A percentile compares a stretch with the other conserved stretches of the same genome.
Conservation (phyloP, 306 rosid genomes). For the Cotoneaster glaucophyllus region DNA sequence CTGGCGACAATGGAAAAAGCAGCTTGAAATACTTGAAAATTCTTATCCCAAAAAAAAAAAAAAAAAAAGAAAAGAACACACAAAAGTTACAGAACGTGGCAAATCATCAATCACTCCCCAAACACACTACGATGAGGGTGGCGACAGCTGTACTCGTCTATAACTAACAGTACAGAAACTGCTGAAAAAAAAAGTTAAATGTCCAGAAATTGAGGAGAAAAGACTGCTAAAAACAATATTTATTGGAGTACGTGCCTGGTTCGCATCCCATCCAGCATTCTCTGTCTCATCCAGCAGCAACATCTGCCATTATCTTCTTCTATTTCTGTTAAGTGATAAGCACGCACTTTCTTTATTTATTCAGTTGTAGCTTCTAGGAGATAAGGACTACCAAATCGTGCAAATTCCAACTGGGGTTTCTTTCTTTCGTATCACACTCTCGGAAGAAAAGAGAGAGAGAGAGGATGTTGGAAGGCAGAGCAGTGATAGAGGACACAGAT, state of each 20-base stretch:
- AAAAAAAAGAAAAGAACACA: too few species aligned
- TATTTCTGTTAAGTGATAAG: neutral
- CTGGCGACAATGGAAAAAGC: too few species aligned
- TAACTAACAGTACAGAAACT: neutral
- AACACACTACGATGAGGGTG: too few species aligned
- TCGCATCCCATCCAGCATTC: neutral
- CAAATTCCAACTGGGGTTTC: neutral
- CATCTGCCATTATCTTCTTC: neutral
- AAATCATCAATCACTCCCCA: too few species aligned
- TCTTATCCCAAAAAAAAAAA: too few species aligned
- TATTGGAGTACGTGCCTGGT: slow-evolving; percentile 32
- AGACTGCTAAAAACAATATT: slow-evolving; percentile 14
- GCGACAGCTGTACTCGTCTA: too few species aligned
- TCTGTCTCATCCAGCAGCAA: neutral
- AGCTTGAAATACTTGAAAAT: too few species aligned
- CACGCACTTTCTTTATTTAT: neutral
- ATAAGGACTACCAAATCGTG: neutral
- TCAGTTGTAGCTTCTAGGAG: neutral
- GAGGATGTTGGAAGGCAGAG: slow-evolving; percentile 92
- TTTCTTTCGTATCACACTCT: neutral
- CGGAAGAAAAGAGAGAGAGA: neutral
- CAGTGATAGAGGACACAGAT: slow-evolving; percentile 72
- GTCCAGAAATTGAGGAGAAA: slow-evolving; percentile 16
- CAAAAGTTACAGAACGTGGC: too few species aligned
- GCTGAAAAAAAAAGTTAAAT: neutral